These are phyloP conservation scores for Rhizopogon vesiculosus DNA, from an alignment of 768 basidiomycete genomes.

Conservation along the genomic window DNA sequence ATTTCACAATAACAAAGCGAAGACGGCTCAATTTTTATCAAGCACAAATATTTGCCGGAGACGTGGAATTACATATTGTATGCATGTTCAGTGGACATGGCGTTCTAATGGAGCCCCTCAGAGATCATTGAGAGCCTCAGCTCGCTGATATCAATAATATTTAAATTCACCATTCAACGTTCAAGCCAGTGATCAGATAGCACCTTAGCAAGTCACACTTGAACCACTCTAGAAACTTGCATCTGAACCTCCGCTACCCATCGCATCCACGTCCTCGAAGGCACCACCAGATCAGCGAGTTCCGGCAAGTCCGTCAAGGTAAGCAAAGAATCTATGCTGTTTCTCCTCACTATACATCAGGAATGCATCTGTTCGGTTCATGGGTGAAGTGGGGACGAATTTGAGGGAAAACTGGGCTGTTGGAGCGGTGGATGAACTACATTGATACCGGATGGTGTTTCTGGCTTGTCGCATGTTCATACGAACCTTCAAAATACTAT, in stretches of 20 bases:
- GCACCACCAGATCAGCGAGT: slow-evolving; percentile 17
- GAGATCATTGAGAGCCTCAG: no score
- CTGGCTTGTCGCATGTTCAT: slow-evolving; percentile 10
- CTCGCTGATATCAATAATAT: no score
- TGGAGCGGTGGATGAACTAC: slow-evolving; percentile 39
- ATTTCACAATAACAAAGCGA: no score
- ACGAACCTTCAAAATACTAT: slow-evolving; percentile 5
- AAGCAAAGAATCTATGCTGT: slow-evolving; percentile 36
- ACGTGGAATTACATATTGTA: no score
- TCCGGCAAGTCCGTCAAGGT: slow-evolving; percentile 54
- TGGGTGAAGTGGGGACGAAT: not conserved
- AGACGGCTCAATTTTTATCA: no score
- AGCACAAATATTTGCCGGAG: no score
- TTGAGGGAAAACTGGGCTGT: slow-evolving; percentile 10
- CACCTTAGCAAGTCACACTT: no score
- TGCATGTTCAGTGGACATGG: no score
- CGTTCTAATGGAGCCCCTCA: no score
- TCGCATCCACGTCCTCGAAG: slow-evolving; percentile 8
- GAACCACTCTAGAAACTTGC: no score
- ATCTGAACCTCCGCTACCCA: slow-evolving; percentile 18
- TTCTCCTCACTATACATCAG: slow-evolving; percentile 7
- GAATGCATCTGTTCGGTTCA: slow-evolving; percentile 6
- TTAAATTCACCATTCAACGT: no score
- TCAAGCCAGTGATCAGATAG: no score
- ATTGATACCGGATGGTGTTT: slow-evolving; percentile 32